Conservation (phyloP, 305 asterid species). For the Fraxinus platypoda region DNA sequence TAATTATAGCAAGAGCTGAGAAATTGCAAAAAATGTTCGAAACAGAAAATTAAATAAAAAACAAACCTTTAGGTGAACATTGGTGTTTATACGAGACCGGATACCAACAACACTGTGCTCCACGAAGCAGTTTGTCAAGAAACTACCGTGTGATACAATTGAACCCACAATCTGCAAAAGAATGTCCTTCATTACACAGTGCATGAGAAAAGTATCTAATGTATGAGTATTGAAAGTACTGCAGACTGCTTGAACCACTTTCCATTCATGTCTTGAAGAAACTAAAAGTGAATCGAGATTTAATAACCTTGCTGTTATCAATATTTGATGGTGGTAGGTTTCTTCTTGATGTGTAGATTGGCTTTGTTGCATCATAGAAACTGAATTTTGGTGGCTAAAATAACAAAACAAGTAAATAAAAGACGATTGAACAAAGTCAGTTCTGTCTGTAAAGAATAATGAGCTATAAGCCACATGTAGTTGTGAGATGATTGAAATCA, state of each 20-base stretch:
- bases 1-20: not conserved
- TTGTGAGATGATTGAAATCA: conserved; percentile 11
- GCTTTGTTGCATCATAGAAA: conserved; percentile 91
- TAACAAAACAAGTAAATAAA: conserved; percentile 9
- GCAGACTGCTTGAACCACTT: not conserved
- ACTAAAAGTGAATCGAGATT: not conserved
- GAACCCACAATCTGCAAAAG: conserved; percentile 78
- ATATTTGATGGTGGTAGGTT: conserved; percentile 93
- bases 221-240: not conserved
- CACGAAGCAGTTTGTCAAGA: conserved; percentile 66
- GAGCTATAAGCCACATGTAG: not conserved
- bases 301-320: conserved; percentile 84
- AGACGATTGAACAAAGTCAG: not conserved
- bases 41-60: conserved; percentile 1
- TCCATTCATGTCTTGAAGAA: not conserved
- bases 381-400: conserved; percentile 94
- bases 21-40: not conserved
- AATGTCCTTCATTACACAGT: conserved; percentile 19
- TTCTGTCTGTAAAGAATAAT: not conserved
- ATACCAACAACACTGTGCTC: conserved; percentile 93
- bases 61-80: conserved; percentile 70
- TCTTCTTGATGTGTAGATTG: conserved; percentile 91
- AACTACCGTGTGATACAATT: conserved; percentile 85
- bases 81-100: conserved; percentile 82
- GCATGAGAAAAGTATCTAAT: not conserved